Evolutionary conservation across 345 rosid genomes (phyloP).

Genomic region (Raphanus raphanistrum): DNA sequence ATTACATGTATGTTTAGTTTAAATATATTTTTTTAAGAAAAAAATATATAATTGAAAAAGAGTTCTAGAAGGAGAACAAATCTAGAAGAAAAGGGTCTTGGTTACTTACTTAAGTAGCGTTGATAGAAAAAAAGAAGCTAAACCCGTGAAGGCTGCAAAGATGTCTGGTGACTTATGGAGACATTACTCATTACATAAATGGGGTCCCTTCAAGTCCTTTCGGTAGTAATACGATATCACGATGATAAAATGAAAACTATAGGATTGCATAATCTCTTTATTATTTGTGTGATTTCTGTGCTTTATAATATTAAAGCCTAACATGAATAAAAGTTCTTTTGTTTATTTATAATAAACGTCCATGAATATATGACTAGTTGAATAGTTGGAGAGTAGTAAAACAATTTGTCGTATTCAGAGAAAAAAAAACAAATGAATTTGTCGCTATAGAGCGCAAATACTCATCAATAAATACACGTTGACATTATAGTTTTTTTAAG

Average conservation of each 20-base stretch:
- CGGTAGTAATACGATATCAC: neutral
- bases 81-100: no score
- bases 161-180: neutral
- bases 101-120: neutral
- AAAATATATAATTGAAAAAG: neutral
- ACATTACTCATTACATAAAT: neutral
- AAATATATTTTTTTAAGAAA: no score
- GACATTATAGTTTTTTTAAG: neutral
- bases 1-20: constrained; percentile 36
- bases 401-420: neutral
- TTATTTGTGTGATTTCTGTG: neutral
- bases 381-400: neutral
- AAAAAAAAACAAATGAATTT: neutral
- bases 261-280: neutral
- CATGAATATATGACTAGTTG: neutral
- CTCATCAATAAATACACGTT: neutral
- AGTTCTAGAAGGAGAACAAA: neutral
- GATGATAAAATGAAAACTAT: neutral
- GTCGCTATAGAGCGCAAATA: no score
- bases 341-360: neutral
- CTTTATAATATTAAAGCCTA: neutral
- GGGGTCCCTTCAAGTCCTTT: neutral
- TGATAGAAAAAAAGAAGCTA: neutral
- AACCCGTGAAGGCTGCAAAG: neutral
- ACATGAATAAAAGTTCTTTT: neutral